Conservation (phyloP, 1,284 basidiomycete species). For the Boletus coffeatus region DNA sequence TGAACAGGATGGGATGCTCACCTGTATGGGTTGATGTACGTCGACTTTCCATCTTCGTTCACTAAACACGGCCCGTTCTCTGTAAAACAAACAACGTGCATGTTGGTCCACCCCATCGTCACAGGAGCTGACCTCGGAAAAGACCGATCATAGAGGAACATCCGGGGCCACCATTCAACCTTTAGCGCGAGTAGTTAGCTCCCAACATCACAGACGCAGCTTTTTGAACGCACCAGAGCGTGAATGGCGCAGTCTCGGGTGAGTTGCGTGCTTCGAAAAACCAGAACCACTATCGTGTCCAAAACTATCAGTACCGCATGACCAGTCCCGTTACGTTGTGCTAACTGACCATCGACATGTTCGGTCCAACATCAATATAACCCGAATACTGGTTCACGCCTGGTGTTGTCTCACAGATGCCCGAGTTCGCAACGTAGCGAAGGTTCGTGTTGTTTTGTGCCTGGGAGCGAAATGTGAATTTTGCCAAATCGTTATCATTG, state of each 20-base stretch:
- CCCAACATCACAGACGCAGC: too few species aligned
- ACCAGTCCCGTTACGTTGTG: neutral
- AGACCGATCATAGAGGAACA: conserved; percentile 41
- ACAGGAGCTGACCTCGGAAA: conserved; percentile 31
- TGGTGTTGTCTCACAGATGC: conserved; percentile 68
- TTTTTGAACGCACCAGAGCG: conserved; percentile 44
- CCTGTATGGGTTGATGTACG: conserved; percentile 29
- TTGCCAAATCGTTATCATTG: too few species aligned
- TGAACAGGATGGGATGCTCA: conserved; percentile 1
- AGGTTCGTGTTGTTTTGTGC: conserved; percentile 28
- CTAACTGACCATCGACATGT: conserved; percentile 53
- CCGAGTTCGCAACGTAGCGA: conserved; percentile 56
- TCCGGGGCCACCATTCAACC: conserved; percentile 36
- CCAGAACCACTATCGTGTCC: conserved; percentile 55
- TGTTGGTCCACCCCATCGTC: neutral
- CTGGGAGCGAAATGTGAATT: conserved; percentile 16
- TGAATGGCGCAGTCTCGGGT: conserved; percentile 59
- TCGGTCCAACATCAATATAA: conserved; percentile 54
- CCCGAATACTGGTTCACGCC: conserved; percentile 65
- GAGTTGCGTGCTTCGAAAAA: conserved; percentile 60
- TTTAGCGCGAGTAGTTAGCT: conserved; percentile 3
- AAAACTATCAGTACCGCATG: too few species aligned
- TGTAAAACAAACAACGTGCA: conserved; percentile 3
- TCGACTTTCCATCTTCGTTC: conserved; percentile 21
- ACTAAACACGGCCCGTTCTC: conserved; percentile 29